Percentiles rank a stretch among this genome's conserved stretches.
Evolutionary conservation across 768 basidiomycete species (phyloP).

Genomic region (Serendipita vermifera): DNA sequence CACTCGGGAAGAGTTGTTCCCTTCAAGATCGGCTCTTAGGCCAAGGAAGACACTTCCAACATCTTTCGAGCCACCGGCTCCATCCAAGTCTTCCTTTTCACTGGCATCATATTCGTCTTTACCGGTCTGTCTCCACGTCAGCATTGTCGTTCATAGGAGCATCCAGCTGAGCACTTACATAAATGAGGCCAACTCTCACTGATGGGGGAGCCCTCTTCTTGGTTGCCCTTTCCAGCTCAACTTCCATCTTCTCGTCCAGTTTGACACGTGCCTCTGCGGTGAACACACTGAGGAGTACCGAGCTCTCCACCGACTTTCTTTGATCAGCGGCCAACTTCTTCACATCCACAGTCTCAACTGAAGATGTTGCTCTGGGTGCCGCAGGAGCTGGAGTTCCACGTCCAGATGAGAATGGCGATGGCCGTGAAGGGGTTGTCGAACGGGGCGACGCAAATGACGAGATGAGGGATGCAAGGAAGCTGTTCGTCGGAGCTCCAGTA

Average conservation of each 20-base stretch:
- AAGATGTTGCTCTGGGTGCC: slow-evolving; percentile 13
- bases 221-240: slow-evolving; percentile 76
- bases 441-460: slow-evolving; percentile 22
- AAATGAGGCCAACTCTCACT: slow-evolving; percentile 74
- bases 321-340: slow-evolving; percentile 18
- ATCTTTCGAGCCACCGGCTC: slow-evolving; percentile 35
- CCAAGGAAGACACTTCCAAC: slow-evolving; percentile 76
- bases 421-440: slow-evolving; percentile 21
- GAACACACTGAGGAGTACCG: slow-evolving; percentile 50
- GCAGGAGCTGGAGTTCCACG: slow-evolving; percentile 27
- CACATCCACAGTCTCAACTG: slow-evolving; percentile 1
- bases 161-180: slow-evolving; percentile 33
- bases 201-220: slow-evolving; percentile 82
- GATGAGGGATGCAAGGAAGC: slow-evolving; percentile 31
- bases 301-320: slow-evolving; percentile 33
- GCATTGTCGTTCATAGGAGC: neutral
- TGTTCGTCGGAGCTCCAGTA: slow-evolving; percentile 20
- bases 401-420: slow-evolving; percentile 21
- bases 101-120: slow-evolving; percentile 71
- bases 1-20: slow-evolving; percentile 60
- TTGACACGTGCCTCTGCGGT: slow-evolving; percentile 52
- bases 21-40: slow-evolving; percentile 72
- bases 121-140: slow-evolving; percentile 42
- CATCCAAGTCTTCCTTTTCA: slow-evolving; percentile 42
- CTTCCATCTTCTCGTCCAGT: slow-evolving; percentile 48